Base-by-base conservation (phyloP, 331 rosid species). In the Quercus phellos region DNA sequence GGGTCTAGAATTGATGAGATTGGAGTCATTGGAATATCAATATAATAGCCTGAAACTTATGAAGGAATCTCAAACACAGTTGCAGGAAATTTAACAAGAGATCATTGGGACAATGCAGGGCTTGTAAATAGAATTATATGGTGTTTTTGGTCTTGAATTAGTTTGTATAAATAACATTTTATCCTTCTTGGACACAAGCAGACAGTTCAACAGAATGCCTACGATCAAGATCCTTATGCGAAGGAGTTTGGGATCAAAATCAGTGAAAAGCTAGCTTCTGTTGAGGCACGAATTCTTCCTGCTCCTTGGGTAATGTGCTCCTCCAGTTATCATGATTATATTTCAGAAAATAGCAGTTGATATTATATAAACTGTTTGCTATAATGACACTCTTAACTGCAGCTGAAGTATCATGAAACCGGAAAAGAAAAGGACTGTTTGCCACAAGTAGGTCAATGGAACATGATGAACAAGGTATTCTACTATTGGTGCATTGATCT, bases 401-500 rank as follows among this genome's bases (percentile, higher is more conserved):
- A 94, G 99, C 89, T 94, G 75, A 94, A 94, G 75, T 94, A 94
- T 84, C 97, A 94, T 59, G 99, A 92, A 50, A 89, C 91, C 68
- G 99, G 99, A 17, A 92, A 92, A 84, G 99, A 92, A 81, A 94
- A 91, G 88, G 90, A 91, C 84, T 94, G 99, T 80, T 87, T 94
- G 78, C 99, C 99, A 38, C 99, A 94, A 85, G 97, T 94, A 79
- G 99, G 98, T 78, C 99, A 94, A 83, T 91, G 99, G 98, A 94
- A 94, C 81, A 94, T 94, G 99, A 90, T 90, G 97, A 94, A 94
- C 93, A 94, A 94, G 98, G 99, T 94, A 88, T 51, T n/a, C 32
- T 11, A 56, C 32, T 11, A 56, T 29, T 51, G 78, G 69, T 54
- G 43, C 51, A 74, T 55, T 30, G 4, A 51, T 19, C 60, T 72